Percentiles rank a stretch among this genome's conserved stretches.
Conservation (phyloP, 2,329 filamentous ascomycete species). For the Cytospora piceicola region DNA sequence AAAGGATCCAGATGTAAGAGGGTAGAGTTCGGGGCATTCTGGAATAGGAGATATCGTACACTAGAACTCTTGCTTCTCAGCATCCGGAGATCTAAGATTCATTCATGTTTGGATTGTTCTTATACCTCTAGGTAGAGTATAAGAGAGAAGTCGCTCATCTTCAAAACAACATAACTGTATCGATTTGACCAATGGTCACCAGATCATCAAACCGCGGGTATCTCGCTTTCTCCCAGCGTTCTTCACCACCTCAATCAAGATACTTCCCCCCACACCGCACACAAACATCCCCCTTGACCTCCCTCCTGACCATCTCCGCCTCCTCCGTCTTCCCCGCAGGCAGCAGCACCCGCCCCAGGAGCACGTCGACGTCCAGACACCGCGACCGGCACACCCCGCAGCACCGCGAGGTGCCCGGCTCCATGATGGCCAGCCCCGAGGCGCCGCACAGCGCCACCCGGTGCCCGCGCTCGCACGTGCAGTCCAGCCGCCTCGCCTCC, state of each 20-base stretch:
- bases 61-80: background rate
- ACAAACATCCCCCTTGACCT: conserved; percentile 37
- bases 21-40: background rate
- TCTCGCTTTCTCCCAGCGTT: background rate
- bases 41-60: background rate
- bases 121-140: background rate
- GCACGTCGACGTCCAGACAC: conserved; percentile 50
- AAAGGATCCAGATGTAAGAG: background rate
- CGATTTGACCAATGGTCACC: too few species aligned
- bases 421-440: conserved; percentile 58
- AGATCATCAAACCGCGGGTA: background rate
- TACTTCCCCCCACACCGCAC: conserved; percentile 44
- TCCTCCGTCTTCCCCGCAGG: conserved; percentile 29
- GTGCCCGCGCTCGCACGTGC: conserved; percentile 43
- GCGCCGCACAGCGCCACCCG: conserved; percentile 50
- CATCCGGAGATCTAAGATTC: conserved; percentile 5
- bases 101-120: conserved; percentile 8
- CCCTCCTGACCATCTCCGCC: conserved; percentile 31
- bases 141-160: background rate
- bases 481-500: conserved; percentile 24
- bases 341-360: conserved; percentile 40
- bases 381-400: conserved; percentile 60
- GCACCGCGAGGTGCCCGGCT: conserved; percentile 55
- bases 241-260: conserved; percentile 33
- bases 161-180: background rate